Percentiles rank a stretch among this genome's conserved stretches.
These are phyloP conservation scores for Aegilops sharonensis DNA, from an alignment of 176 grass and related monocot species.

Conservation along the genomic window DNA sequence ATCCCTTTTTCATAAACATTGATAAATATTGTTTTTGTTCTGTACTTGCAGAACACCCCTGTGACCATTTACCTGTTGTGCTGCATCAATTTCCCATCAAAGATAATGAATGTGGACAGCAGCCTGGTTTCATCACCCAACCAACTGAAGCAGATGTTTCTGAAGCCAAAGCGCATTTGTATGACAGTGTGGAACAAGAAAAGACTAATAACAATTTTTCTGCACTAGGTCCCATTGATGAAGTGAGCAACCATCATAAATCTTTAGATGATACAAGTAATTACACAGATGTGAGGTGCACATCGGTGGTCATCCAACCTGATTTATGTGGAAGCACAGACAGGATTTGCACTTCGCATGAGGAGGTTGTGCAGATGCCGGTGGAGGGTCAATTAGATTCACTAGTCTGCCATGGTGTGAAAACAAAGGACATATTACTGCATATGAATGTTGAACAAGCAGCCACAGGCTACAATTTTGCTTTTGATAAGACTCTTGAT, in stretches of 20 bases:
- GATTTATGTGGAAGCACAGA: slow-evolving; percentile 32
- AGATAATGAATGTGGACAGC: background rate
- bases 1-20: slow-evolving; percentile 5
- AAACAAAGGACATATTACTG: slow-evolving; percentile 31
- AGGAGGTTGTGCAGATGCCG: slow-evolving; percentile 33
- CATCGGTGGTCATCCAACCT: slow-evolving; percentile 5
- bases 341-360: slow-evolving; percentile 17
- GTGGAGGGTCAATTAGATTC: slow-evolving; percentile 34
- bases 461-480: slow-evolving; percentile 29
- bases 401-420: slow-evolving; percentile 26
- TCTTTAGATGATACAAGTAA: background rate
- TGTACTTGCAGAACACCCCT: slow-evolving; percentile 25
- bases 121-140: slow-evolving; percentile 16
- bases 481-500: slow-evolving; percentile 40
- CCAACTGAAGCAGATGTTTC: slow-evolving; percentile 32
- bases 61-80: slow-evolving; percentile 16
- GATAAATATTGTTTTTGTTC: slow-evolving; percentile 8
- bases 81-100: slow-evolving; percentile 11
- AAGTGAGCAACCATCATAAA: slow-evolving; percentile 23
- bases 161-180: slow-evolving; percentile 19
- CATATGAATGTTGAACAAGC: slow-evolving; percentile 16
- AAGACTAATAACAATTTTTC: slow-evolving; percentile 23
- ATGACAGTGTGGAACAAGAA: slow-evolving; percentile 23
- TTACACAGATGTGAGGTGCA: background rate
- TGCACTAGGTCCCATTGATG: slow-evolving; percentile 22